Conservation (phyloP, 1,284 basidiomycete genomes). For the Bondarzewia mesenterica region DNA sequence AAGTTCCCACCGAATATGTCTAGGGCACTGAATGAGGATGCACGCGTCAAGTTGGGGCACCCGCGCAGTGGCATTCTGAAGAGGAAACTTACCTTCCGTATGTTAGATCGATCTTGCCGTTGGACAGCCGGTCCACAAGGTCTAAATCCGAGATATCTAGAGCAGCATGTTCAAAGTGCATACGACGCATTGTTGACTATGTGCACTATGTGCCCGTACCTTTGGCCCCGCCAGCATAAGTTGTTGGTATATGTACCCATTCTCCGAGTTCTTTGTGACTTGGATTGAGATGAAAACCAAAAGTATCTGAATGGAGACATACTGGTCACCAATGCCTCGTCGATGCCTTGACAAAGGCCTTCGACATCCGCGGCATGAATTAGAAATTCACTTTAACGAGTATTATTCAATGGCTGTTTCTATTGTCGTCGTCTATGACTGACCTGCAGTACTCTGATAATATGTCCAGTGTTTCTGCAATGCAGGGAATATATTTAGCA, state of each 20-base stretch:
- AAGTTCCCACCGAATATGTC: constrained; percentile 80
- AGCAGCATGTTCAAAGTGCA: background rate
- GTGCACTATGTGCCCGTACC: constrained; percentile 33
- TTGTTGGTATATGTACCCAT: constrained; percentile 89
- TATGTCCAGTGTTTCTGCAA: constrained; percentile 59
- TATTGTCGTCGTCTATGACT: background rate
- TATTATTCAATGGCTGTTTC: background rate
- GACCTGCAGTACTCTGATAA: constrained; percentile 75
- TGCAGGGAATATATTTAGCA: background rate
- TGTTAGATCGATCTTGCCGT: constrained; percentile 89
- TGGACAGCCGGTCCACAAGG: constrained; percentile 75
- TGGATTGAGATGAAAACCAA: background rate
- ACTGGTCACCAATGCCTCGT: constrained; percentile 84
- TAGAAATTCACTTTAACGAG: constrained; percentile 73
- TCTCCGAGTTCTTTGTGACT: constrained; percentile 70
- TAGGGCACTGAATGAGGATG: constrained; percentile 42
- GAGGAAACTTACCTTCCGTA: constrained; percentile 75
- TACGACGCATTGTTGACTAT: background rate
- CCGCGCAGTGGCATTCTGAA: background rate
- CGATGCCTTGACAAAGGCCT: constrained; percentile 94
- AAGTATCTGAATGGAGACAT: constrained; percentile 21
- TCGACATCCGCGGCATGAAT: constrained; percentile 98
- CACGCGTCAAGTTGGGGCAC: constrained; percentile 3
- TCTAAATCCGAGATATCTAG: constrained; percentile 79
- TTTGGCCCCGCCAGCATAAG: constrained; percentile 96